phyloP scores from a whole-genome alignment of 169 alveolate species.

The Eimeria brunetti region DNA sequence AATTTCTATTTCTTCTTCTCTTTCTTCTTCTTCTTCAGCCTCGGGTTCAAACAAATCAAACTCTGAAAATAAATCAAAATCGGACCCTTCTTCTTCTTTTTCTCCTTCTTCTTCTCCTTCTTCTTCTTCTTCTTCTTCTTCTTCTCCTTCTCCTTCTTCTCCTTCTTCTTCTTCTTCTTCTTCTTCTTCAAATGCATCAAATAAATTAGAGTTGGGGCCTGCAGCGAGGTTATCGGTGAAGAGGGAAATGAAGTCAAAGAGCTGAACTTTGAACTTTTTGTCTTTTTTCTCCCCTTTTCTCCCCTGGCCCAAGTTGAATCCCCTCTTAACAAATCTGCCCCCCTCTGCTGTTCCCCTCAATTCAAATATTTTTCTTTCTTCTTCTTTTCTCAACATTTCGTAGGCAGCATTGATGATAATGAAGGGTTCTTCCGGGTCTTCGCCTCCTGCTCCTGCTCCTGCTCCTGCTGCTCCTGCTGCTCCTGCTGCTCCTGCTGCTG shows the following conservation, averaged over 20 bases:
- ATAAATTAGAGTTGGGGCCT: too few relatives aligned
- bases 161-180: background rate
- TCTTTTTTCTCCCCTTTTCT: background rate
- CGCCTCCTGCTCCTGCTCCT: background rate
- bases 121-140: conserved; percentile 5
- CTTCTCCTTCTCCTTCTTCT: background rate
- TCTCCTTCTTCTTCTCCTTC: background rate
- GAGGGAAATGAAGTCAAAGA: background rate
- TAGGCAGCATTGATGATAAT: conserved; percentile 25
- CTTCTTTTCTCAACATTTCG: conserved; percentile 1
- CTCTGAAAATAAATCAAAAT: background rate
- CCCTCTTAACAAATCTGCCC: conserved; percentile 1
- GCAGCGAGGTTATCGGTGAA: background rate
- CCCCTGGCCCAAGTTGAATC: background rate
- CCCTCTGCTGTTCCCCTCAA: conserved; percentile 4
- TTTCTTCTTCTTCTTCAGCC: background rate
- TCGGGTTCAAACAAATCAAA: background rate
- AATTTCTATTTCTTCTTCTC: background rate
- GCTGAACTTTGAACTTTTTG: too few relatives aligned
- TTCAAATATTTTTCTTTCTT: background rate
- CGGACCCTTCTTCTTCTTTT: background rate
- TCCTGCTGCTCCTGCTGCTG: too few relatives aligned
- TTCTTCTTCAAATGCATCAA: background rate
- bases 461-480: too few relatives aligned
- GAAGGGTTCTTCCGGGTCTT: background rate